Percentiles rank a stretch among this genome's conserved stretches.
phyloP scores from a whole-genome alignment of 2,329 filamentous ascomycete genomes.

The Sclerotiophoma versabilis region DNA sequence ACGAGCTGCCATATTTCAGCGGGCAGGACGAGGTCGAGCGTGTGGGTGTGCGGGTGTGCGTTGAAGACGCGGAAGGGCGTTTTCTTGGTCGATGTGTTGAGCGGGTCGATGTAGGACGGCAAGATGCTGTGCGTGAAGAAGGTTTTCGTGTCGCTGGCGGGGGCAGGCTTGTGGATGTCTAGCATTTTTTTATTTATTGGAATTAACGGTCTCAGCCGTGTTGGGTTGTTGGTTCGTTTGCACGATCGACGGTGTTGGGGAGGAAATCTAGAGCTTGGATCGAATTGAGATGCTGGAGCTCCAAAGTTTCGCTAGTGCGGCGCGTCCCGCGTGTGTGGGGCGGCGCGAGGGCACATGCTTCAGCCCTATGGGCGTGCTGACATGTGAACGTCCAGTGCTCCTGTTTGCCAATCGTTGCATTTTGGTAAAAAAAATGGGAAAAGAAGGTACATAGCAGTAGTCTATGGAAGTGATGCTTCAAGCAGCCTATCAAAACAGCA shows the following conservation, averaged over 20 bases:
- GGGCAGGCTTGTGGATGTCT: conserved; percentile 42
- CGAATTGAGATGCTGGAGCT: no score
- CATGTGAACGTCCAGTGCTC: background rate
- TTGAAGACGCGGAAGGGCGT: conserved; percentile 77
- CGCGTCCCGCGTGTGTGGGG: conserved; percentile 2
- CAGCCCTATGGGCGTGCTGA: background rate
- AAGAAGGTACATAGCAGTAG: background rate
- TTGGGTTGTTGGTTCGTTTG: background rate
- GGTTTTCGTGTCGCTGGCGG: conserved; percentile 66
- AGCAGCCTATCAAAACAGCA: no score
- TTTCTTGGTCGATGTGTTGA: conserved; percentile 63
- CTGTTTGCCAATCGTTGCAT: no score
- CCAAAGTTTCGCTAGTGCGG: conserved; percentile 13
- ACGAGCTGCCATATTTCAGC: conserved; percentile 65
- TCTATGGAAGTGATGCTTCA: no score
- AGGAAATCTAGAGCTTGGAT: no score
- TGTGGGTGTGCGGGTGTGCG: conserved; percentile 72
- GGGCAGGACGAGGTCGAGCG: conserved; percentile 76
- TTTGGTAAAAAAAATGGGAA: background rate
- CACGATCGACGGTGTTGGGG: background rate
- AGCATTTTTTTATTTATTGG: no score
- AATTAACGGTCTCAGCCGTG: no score
- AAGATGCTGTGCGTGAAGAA: conserved; percentile 74
- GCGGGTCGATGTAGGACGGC: conserved; percentile 71
- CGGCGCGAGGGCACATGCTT: conserved; percentile 4